A percentile compares a stretch with the other conserved stretches of the same genome.
These are phyloP conservation scores for Didymella keratinophila DNA, from an alignment of 2,329 filamentous ascomycete species.

Conservation along the genomic window DNA sequence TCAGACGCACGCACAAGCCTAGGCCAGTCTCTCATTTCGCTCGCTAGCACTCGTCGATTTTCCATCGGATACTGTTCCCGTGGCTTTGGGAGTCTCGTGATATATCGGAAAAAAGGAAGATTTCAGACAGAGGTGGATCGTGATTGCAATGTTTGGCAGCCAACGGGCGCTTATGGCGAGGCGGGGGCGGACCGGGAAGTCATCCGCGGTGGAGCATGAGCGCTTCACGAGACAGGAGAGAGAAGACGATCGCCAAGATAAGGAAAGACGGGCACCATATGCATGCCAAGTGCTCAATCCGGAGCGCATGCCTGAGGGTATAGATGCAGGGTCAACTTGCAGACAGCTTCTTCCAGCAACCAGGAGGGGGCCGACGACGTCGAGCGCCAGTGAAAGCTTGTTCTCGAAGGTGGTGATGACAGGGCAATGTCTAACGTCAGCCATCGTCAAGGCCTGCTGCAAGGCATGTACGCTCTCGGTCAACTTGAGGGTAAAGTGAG, in stretches of 20 bases:
- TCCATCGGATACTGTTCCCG: too few relatives aligned
- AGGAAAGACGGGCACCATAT: neutral
- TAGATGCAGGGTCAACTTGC: slow-evolving; percentile 17
- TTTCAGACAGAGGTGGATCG: neutral
- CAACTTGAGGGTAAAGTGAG: neutral
- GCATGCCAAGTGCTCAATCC: slow-evolving; percentile 16
- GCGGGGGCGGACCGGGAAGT: slow-evolving; percentile 6
- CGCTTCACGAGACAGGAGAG: slow-evolving; percentile 17
- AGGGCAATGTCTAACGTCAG: slow-evolving; percentile 9
- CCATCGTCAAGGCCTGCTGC: neutral
- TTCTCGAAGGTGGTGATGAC: neutral
- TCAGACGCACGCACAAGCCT: too few relatives aligned
- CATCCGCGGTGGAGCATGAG: slow-evolving; percentile 16
- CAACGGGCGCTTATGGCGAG: neutral
- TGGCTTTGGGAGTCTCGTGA: too few relatives aligned
- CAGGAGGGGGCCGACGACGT: neutral
- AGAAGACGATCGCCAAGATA: slow-evolving; percentile 14
- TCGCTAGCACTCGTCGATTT: too few relatives aligned
- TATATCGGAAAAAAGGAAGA: neutral
- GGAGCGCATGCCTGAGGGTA: slow-evolving; percentile 2
- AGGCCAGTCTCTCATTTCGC: too few relatives aligned
- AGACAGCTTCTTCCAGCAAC: slow-evolving; percentile 11
- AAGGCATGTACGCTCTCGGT: slow-evolving; percentile 2
- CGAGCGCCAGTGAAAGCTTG: neutral
- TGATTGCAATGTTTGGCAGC: neutral